phyloP scores from a whole-genome alignment of 2,329 filamentous ascomycete species.

The Penicillium frequentans region DNA sequence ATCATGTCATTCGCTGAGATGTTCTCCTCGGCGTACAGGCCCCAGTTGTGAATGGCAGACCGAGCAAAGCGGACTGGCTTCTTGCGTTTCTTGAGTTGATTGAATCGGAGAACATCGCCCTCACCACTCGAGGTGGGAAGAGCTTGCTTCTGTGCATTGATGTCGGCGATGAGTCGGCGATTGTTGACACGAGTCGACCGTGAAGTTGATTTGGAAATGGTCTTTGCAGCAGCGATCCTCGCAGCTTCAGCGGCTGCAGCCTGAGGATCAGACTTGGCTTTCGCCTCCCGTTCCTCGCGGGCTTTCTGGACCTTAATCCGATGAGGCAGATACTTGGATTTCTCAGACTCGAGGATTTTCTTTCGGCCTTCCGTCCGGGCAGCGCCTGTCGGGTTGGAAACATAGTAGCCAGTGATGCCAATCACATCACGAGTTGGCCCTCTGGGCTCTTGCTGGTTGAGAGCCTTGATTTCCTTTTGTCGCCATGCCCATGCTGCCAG shows the following conservation, averaged over 20 bases:
- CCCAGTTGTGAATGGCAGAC: slow-evolving; percentile 99
- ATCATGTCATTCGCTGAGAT: slow-evolving; percentile 99
- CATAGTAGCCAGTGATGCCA: slow-evolving; percentile 70
- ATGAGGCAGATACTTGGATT: slow-evolving; percentile 96
- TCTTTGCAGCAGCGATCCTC: slow-evolving; percentile 74
- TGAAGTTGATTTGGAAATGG: slow-evolving; percentile 82
- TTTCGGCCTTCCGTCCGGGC: slow-evolving; percentile 91
- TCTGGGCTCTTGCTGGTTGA: slow-evolving; percentile 59
- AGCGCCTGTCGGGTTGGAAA: slow-evolving; percentile 79
- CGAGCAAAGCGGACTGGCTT: slow-evolving; percentile 98
- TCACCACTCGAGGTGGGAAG: slow-evolving; percentile 69
- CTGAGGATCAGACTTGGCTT: slow-evolving; percentile 63
- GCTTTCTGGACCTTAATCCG: slow-evolving; percentile 94
- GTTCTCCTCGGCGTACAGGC: slow-evolving; percentile 94
- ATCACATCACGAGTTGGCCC: slow-evolving; percentile 55
- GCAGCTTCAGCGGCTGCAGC: slow-evolving; percentile 68
- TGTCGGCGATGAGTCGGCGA: slow-evolving; percentile 87
- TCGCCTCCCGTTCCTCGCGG: slow-evolving; percentile 82
- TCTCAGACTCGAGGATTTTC: slow-evolving; percentile 95
- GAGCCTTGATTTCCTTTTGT: slow-evolving; percentile 69
- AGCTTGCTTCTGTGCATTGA: slow-evolving; percentile 88
- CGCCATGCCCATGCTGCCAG: slow-evolving; percentile 67
- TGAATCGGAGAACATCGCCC: slow-evolving; percentile 92
- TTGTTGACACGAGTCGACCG: slow-evolving; percentile 95
- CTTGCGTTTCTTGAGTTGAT: slow-evolving; percentile 98